Evolutionary conservation across 345 rosid species (phyloP).

Genomic region (Hypericum perforatum): DNA sequence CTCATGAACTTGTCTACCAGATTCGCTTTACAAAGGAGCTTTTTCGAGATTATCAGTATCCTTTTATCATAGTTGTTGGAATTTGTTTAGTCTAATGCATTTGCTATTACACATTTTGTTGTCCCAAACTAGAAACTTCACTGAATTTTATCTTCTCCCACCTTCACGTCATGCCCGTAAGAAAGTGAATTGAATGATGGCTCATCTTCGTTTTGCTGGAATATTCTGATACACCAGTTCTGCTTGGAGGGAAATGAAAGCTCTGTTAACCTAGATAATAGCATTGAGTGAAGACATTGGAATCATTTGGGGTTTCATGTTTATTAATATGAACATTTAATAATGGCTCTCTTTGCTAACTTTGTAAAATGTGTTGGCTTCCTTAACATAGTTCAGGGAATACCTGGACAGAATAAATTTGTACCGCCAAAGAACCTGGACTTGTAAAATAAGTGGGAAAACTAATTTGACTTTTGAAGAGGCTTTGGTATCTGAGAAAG

Average conservation of each 20-base stretch:
- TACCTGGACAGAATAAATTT: conserved; percentile 71
- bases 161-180: too few species aligned
- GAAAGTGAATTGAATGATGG: too few species aligned
- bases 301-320: too few species aligned
- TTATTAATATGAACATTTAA: too few species aligned
- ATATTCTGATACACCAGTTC: too few species aligned
- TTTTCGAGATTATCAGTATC: conserved; percentile 76
- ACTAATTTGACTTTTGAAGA: conserved; percentile 80
- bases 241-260: too few species aligned
- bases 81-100: background rate
- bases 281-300: too few species aligned
- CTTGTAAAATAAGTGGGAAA: conserved; percentile 78
- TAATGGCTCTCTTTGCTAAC: too few species aligned
- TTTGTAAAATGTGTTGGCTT: background rate
- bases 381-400: conserved; percentile 42
- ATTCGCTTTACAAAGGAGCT: conserved; percentile 91
- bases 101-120: background rate
- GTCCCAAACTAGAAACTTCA: too few species aligned
- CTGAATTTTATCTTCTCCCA: too few species aligned
- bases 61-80: conserved; percentile 23
- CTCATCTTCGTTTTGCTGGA: too few species aligned
- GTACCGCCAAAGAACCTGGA: conserved; percentile 77
- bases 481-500: conserved; percentile 88
- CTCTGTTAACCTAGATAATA: too few species aligned
- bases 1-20: conserved; percentile 69